phyloP scores from a whole-genome alignment of 192 early-diverging fungal species.

The Cladochytrium replicatum region DNA sequence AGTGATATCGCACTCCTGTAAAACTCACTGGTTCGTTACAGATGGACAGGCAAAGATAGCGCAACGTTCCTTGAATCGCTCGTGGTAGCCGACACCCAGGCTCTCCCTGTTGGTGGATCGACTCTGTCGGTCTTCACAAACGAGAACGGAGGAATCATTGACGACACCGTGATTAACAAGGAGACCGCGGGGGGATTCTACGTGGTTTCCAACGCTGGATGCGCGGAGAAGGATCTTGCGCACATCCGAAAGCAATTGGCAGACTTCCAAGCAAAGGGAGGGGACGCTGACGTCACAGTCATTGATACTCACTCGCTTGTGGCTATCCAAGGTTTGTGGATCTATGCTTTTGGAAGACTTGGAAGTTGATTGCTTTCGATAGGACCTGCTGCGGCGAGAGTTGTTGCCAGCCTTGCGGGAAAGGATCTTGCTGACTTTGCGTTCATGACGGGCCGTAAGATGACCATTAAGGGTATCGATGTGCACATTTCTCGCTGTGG shows the following conservation, averaged over 20 bases:
- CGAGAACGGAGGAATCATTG: conserved; percentile 93
- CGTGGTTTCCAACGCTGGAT: conserved; percentile 92
- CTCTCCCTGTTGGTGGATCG: conserved; percentile 63
- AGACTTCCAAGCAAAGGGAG: conserved; percentile 78
- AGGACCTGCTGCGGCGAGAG: conserved; percentile 67
- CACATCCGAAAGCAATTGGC: conserved; percentile 75
- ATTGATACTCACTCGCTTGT: conserved; percentile 80
- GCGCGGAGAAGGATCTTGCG: conserved; percentile 90
- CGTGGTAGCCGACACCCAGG: conserved; percentile 76
- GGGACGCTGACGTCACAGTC: conserved; percentile 75
- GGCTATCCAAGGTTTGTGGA: conserved; percentile 81
- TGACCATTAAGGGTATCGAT: conserved; percentile 66
- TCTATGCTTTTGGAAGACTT: too few species aligned
- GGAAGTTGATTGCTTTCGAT: too few species aligned
- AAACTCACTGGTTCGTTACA: too few species aligned
- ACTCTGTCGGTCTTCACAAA: conserved; percentile 93
- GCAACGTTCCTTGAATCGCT: conserved; percentile 80
- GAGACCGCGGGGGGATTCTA: conserved; percentile 62
- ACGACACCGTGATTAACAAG: conserved; percentile 94
- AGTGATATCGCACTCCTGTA: too few species aligned
- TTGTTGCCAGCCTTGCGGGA: conserved; percentile 48
- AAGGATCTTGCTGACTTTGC: conserved; percentile 59
- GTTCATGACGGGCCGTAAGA: conserved; percentile 76
- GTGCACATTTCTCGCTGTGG: conserved; percentile 90
- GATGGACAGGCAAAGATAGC: conserved; percentile 77